Evolutionary conservation across 768 basidiomycete genomes (phyloP).

Genomic region (Calocybe gangraenosa): DNA sequence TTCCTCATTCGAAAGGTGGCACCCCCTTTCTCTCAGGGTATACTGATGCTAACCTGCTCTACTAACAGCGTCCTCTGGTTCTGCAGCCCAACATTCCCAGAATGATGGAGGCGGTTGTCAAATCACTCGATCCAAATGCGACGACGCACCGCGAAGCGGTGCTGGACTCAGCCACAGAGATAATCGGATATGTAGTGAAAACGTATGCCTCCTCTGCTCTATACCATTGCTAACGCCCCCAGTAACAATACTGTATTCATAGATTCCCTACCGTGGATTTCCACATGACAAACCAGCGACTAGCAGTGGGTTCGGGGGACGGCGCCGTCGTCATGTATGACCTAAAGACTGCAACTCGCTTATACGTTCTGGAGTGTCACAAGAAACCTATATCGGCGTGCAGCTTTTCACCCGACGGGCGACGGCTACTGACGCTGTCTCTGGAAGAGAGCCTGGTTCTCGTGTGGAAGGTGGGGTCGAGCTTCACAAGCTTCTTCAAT

Average conservation of each 20-base stretch:
- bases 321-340: slow-evolving; percentile 96
- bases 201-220: slow-evolving; percentile 50
- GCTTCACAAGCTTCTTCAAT: slow-evolving; percentile 85
- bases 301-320: slow-evolving; percentile 92
- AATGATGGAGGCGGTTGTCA: slow-evolving; percentile 92
- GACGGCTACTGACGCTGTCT: slow-evolving; percentile 82
- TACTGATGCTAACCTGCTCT: background rate
- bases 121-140: slow-evolving; percentile 90
- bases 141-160: slow-evolving; percentile 77
- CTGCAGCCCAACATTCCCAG: slow-evolving; percentile 80
- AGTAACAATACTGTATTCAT: background rate
- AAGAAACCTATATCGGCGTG: slow-evolving; percentile 76
- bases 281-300: slow-evolving; percentile 78
- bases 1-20: slow-evolving; percentile 87
- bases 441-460: slow-evolving; percentile 80
- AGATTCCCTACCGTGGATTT: slow-evolving; percentile 96
- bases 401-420: slow-evolving; percentile 91
- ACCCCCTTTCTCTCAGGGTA: background rate
- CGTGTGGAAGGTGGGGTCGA: slow-evolving; percentile 95
- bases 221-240: background rate
- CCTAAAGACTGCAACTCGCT: slow-evolving; percentile 88
- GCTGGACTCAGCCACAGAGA: slow-evolving; percentile 88
- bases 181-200: slow-evolving; percentile 90
- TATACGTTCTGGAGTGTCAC: slow-evolving; percentile 95
- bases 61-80: slow-evolving; percentile 69